phyloP scores from a whole-genome alignment of 805 yeast genomes.

The Zygoascus ofunaensis region DNA sequence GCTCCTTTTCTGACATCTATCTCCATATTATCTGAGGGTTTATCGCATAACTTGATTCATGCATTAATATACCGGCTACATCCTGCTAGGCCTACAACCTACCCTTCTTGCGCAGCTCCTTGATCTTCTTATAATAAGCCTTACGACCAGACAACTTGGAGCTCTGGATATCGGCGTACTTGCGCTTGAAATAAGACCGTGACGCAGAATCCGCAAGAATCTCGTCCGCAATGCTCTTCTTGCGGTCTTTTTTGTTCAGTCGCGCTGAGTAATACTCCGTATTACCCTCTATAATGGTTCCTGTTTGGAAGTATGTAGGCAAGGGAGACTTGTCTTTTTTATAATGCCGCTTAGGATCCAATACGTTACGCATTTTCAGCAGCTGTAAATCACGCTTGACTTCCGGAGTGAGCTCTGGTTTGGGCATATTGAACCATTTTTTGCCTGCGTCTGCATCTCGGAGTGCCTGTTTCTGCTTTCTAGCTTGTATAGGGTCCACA shows the following conservation, averaged over 20 bases:
- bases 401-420: slow-evolving; percentile 61
- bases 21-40: no score
- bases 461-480: slow-evolving; percentile 20
- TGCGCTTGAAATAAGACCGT: slow-evolving; percentile 72
- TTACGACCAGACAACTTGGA: slow-evolving; percentile 57
- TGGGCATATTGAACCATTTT: slow-evolving; percentile 76
- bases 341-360: slow-evolving; percentile 94
- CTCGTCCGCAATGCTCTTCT: slow-evolving; percentile 72
- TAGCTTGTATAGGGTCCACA: slow-evolving; percentile 25
- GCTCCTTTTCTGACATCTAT: no score
- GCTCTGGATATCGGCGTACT: slow-evolving; percentile 70
- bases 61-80: background rate
- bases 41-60: no score
- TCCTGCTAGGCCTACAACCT: no score
- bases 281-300: slow-evolving; percentile 77
- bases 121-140: slow-evolving; percentile 53
- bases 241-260: slow-evolving; percentile 61
- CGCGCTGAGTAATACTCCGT: slow-evolving; percentile 67
- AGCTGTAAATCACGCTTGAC: slow-evolving; percentile 69
- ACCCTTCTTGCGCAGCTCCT: slow-evolving; percentile 46
- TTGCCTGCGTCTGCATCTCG: slow-evolving; percentile 39
- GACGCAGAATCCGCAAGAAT: slow-evolving; percentile 64
- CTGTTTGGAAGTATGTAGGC: slow-evolving; percentile 78
- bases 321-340: slow-evolving; percentile 66
- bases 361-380: slow-evolving; percentile 76